Base-by-base conservation (phyloP, 371 early-diverging fungal species). In the Apophysomyces variabilis region DNA sequence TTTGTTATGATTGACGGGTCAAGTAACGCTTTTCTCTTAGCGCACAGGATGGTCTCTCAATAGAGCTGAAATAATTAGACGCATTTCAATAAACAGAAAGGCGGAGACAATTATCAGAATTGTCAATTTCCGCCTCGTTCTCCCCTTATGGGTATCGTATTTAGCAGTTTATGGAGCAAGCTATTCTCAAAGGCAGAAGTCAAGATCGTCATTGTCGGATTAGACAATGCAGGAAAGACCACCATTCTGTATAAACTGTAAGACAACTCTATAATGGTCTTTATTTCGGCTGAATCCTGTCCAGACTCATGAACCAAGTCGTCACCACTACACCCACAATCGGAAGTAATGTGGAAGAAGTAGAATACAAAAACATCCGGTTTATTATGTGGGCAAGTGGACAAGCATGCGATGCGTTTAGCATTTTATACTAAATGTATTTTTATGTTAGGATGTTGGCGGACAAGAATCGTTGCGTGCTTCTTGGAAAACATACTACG, bases 171-270 rank as follows among this genome's bases (percentile, higher is more conserved):
- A 62, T 82, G 82, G 82, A 75, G 68, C 37, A 65, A 64, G 12
- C 62, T 79, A 13, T 82, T 82, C 46, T 82, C 82, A n/a, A 82
- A 91, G 73, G 87, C 89, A 61, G 93, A 95, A 77, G 88, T 96
- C 77, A 93, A 93, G 69, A 89, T 97, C 66, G 86, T 96, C 64
- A 93, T 96, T 84, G 89, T 96, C 21, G 97, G 98, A 5, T 83
- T 95, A 60, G 97, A 97, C 72, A 94, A 94, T 69, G 95, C 96
- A 13, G 98, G 97, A 58, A 97, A 97, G 82, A 97, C 96, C 58
- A 94, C 90, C 72, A 88, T 89, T 65, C 73, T 90, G 16, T 90
- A 89, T 74, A 89, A 89, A 72, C 82, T 82, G 82, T 78, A 73
- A 62, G 78, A 3, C 46, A 9, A 11, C 4, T 12, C n/a, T 9